Evolutionary conservation across 768 basidiomycete genomes (phyloP), one percentile per base, ranked within the genome.

Genomic region (Mycena amicta): DNA sequence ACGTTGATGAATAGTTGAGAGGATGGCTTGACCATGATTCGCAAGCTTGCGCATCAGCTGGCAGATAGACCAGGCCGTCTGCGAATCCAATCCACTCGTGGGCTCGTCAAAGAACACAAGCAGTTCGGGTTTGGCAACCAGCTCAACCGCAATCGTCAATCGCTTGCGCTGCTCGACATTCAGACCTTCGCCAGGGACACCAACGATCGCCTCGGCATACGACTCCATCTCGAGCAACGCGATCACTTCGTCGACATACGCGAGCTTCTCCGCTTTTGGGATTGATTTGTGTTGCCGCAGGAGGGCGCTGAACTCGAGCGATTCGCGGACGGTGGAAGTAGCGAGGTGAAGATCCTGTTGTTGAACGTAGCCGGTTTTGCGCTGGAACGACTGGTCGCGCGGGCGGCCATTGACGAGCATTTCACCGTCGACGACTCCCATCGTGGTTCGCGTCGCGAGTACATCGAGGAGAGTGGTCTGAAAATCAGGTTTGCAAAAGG

Each of bases 101-200:
- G 85, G 85, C 62, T 86, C 84, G 63, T 86, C 85, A 15, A 85
- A 71, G 77, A 86, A 85, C 22, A 82, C 74, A 1, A 83, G 71
- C 0, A 83, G 74, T 57, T 79, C 73, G 16, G 82, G 82, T 68
- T 80, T 81, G 57, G 82, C 78, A 30, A 78, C 81, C 4, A 83
- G 74, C 67, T 83, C 82, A 67, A 83, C 82, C 64, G 77, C 82
- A 61, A 83, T 84, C 11, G 81, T 82, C 23, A 83, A 70, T 26
- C 80, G 77, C 66, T 82, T 82, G 46, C 81, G 69, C 47, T 76
- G 77, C 57, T 77, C 75, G 57, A 77, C 75, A 52, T 72, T 74
- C 12, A 79, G 68, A 16, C 69, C 69, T 53, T 70, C 68, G 16
- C 70, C 68, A 18, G 67, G 61, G 62, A 74, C 74, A 56, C 72